phyloP scores from a whole-genome alignment of 768 basidiomycete genomes.

The Chalciporus sphaerocephalus region DNA sequence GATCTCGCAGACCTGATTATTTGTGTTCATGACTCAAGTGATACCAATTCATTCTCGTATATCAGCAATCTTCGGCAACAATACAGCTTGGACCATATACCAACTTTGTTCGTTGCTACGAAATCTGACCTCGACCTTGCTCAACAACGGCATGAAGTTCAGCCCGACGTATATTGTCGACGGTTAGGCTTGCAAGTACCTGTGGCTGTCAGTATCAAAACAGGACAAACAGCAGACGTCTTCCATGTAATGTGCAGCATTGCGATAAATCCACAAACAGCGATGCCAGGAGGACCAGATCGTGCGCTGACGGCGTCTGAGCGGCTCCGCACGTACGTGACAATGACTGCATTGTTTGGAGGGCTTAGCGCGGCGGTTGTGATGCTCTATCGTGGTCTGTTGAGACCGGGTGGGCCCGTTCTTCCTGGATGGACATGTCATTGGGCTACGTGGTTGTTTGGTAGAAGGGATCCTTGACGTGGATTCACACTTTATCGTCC shows the following conservation, averaged over 20 bases:
- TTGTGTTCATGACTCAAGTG: constrained; percentile 95
- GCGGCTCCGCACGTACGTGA: constrained; percentile 67
- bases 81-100: constrained; percentile 92
- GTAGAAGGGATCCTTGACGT: constrained; percentile 38
- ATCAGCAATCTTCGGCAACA: constrained; percentile 99
- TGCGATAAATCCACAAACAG: constrained; percentile 71
- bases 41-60: constrained; percentile 98
- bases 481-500: neutral
- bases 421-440: constrained; percentile 51
- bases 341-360: constrained; percentile 67
- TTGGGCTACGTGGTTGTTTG: constrained; percentile 67
- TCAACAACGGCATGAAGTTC: constrained; percentile 95
- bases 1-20: constrained; percentile 92
- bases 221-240: constrained; percentile 79
- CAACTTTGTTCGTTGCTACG: constrained; percentile 96
- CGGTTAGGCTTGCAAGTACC: constrained; percentile 87
- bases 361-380: constrained; percentile 70
- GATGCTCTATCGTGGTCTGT: constrained; percentile 63
- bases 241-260: constrained; percentile 82
- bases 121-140: constrained; percentile 98
- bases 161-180: constrained; percentile 95
- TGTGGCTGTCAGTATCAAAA: constrained; percentile 88
- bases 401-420: constrained; percentile 55
- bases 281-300: constrained; percentile 82
- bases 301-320: constrained; percentile 68